Percentiles rank a stretch among this genome's conserved stretches.
Conservation (phyloP, 208 protist genomes). For the Acanthamoeba castellanii region DNA sequence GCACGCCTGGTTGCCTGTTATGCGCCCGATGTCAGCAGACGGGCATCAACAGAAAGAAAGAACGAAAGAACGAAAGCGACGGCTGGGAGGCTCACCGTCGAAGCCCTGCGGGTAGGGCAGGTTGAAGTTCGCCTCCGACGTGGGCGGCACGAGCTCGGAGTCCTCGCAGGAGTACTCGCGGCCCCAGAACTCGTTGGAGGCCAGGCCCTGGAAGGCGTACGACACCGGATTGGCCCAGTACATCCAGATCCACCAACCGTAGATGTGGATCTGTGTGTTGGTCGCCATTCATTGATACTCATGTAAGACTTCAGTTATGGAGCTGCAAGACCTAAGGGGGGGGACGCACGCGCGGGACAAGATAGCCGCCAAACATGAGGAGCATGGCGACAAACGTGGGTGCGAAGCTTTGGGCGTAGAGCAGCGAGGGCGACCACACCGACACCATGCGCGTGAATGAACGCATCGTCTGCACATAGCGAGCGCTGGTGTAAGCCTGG, state of each 20-base stretch:
- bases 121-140: neutral
- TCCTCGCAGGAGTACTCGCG: neutral
- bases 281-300: neutral
- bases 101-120: neutral
- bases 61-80: too few relatives aligned
- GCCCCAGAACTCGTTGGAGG: conserved; percentile 26
- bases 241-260: conserved; percentile 62
- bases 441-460: conserved; percentile 42
- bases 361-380: conserved; percentile 65
- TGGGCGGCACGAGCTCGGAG: neutral
- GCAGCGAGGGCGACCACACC: neutral
- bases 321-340: too few relatives aligned
- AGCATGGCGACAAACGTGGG: conserved; percentile 41
- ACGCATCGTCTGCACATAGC: neutral
- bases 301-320: too few relatives aligned
- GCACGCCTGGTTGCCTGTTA: conserved; percentile 34
- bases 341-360: conserved; percentile 37
- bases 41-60: too few relatives aligned
- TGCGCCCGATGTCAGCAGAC: too few relatives aligned
- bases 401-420: conserved; percentile 62
- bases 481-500: too few relatives aligned
- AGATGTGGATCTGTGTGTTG: conserved; percentile 6
- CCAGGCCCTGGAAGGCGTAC: conserved; percentile 47
- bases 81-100: neutral
- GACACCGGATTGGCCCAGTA: conserved; percentile 46